Evolutionary conservation across 2,329 filamentous ascomycete species (phyloP).

Genomic region (Alternaria novae-zelandiae): DNA sequence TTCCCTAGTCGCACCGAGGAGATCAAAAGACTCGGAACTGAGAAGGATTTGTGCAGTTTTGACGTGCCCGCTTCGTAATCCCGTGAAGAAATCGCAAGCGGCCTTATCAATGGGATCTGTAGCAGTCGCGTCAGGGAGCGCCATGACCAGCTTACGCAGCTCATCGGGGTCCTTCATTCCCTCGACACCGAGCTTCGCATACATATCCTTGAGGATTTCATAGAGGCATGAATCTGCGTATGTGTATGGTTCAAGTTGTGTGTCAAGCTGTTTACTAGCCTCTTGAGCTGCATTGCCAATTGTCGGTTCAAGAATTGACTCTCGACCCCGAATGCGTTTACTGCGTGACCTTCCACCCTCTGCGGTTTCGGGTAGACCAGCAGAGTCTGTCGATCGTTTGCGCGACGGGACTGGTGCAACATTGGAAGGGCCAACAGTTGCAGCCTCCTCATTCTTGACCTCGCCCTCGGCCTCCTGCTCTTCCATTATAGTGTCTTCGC

Average conservation of each 20-base stretch:
- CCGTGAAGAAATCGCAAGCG: constrained; percentile 52
- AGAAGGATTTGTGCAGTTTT: constrained; percentile 56
- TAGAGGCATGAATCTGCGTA: constrained; percentile 66
- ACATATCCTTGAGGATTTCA: constrained; percentile 59
- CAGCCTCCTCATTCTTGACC: constrained; percentile 24
- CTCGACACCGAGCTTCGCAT: constrained; percentile 59
- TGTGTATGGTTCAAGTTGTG: constrained; percentile 59
- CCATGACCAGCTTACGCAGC: constrained; percentile 37
- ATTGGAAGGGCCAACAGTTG: constrained; percentile 31
- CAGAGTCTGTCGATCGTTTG: constrained; percentile 67
- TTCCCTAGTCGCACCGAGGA: constrained; percentile 57
- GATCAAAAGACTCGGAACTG: constrained; percentile 57
- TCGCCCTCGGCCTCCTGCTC: constrained; percentile 18
- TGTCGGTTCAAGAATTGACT: constrained; percentile 58
- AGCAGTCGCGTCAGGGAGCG: constrained; percentile 14
- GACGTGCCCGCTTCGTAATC: constrained; percentile 45
- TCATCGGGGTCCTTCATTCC: constrained; percentile 52
- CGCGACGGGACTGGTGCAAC: constrained; percentile 53
- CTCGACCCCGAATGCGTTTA: constrained; percentile 66
- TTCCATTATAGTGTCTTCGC: constrained; percentile 28
- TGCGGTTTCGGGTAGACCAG: constrained; percentile 62
- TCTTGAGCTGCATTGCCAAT: constrained; percentile 59
- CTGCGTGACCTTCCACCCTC: constrained; percentile 65
- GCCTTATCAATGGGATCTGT: constrained; percentile 39
- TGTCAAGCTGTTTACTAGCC: constrained; percentile 60